Conservation (phyloP, 2,329 filamentous ascomycete species). For the Stromatinia cepivora region DNA sequence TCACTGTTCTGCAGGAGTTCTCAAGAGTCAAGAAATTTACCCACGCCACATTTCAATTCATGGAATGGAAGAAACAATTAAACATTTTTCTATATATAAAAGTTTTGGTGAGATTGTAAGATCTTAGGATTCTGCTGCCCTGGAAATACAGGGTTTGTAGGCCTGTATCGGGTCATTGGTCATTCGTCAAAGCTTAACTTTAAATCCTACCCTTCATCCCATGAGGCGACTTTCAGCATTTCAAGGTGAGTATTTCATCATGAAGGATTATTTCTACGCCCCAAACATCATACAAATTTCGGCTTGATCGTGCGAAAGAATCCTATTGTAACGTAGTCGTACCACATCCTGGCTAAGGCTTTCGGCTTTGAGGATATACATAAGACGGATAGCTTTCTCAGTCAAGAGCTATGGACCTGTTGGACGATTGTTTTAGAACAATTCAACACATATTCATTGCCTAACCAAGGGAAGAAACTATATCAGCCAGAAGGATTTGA, state of each 20-base stretch:
- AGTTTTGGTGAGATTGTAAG: background rate
- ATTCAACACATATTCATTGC: background rate
- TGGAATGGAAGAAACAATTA: background rate
- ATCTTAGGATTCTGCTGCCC: background rate
- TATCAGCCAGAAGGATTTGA: background rate
- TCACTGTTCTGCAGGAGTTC: background rate
- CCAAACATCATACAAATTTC: slow-evolving; percentile 17
- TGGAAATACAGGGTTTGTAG: background rate
- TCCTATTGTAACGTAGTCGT: slow-evolving; percentile 13
- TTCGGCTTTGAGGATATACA: slow-evolving; percentile 10
- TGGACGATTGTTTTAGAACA: background rate
- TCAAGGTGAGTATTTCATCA: slow-evolving; percentile 1
- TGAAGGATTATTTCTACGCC: slow-evolving; percentile 21
- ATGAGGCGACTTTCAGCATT: background rate
- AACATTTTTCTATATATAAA: slow-evolving; percentile 19
- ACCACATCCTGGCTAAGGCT: background rate
- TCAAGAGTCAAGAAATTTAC: background rate
- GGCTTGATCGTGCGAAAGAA: background rate
- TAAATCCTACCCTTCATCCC: slow-evolving; percentile 10
- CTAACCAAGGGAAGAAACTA: background rate
- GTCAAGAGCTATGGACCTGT: background rate
- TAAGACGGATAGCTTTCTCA: slow-evolving; percentile 7
- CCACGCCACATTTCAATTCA: background rate
- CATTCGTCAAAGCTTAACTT: slow-evolving; percentile 7
- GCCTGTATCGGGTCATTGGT: background rate